phyloP scores from a whole-genome alignment of 2,329 filamentous ascomycete genomes.

The Fusarium pilosicola region DNA sequence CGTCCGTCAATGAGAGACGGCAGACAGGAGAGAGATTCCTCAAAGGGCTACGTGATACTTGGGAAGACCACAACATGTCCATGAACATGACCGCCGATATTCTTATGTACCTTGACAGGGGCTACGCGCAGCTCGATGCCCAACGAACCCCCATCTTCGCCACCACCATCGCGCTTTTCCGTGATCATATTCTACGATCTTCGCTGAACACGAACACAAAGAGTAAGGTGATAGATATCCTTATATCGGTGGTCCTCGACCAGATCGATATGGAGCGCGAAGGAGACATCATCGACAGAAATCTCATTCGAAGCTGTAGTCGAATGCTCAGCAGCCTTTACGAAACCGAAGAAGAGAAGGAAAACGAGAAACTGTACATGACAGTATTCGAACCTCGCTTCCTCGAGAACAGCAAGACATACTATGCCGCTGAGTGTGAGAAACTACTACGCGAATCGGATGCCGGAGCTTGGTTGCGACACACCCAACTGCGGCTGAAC shows the following conservation, averaged over 20 bases:
- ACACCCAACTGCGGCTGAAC: conserved; percentile 76
- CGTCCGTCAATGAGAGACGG: conserved; percentile 80
- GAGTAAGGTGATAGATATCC: conserved; percentile 73
- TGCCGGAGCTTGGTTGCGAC: conserved; percentile 82
- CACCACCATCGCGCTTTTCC: conserved; percentile 86
- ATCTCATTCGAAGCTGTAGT: conserved; percentile 82
- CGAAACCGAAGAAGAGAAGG: conserved; percentile 80
- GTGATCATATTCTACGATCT: conserved; percentile 82
- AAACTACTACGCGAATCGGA: conserved; percentile 80
- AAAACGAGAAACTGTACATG: conserved; percentile 83
- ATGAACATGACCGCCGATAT: conserved; percentile 98
- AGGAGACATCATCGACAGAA: conserved; percentile 87
- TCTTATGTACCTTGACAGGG: conserved; percentile 95
- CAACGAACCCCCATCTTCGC: conserved; percentile 83
- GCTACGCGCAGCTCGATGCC: conserved; percentile 74
- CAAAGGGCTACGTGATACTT: conserved; percentile 77
- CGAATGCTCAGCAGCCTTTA: conserved; percentile 93
- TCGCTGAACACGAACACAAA: conserved; percentile 58
- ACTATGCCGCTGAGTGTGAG: conserved; percentile 81
- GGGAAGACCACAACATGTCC: conserved; percentile 89
- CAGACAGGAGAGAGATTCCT: conserved; percentile 86
- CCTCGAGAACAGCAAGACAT: conserved; percentile 73
- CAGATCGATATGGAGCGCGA: conserved; percentile 93
- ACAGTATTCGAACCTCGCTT: conserved; percentile 85
- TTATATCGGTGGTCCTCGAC: conserved; percentile 86